These are phyloP conservation scores for Alternaria triticina DNA, from an alignment of 2,329 filamentous ascomycete species.

Conservation along the genomic window DNA sequence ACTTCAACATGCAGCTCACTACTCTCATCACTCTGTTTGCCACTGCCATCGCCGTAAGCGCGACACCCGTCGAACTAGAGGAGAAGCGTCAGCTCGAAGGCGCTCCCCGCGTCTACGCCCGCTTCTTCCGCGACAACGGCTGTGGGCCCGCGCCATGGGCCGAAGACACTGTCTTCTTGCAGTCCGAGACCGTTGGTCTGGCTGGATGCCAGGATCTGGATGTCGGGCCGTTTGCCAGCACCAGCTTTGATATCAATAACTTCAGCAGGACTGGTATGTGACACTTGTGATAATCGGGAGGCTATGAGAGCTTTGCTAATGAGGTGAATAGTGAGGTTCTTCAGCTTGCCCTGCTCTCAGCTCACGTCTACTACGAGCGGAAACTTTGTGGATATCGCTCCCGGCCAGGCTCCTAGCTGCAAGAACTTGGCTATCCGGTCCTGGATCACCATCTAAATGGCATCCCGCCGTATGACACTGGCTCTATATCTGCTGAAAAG, in stretches of 20 bases:
- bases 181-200: not conserved
- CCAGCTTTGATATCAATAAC: constrained; percentile 13
- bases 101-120: constrained; percentile 13
- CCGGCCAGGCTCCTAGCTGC: constrained; percentile 7
- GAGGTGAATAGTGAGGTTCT: constrained; percentile 6
- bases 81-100: constrained; percentile 7
- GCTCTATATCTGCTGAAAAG: no score
- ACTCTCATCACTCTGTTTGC: constrained; percentile 6
- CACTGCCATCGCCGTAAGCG: constrained; percentile 1
- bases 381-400: constrained; percentile 11
- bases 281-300: not conserved
- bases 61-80: constrained; percentile 3
- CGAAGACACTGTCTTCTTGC: constrained; percentile 16
- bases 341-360: constrained; percentile 7
- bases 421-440: constrained; percentile 8
- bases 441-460: constrained; percentile 7
- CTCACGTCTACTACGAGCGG: not conserved
- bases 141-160: constrained; percentile 4
- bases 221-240: constrained; percentile 10
- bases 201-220: constrained; percentile 12
- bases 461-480: not conserved
- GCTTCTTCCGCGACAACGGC: constrained; percentile 12
- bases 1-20: constrained; percentile 7
- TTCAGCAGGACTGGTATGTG: constrained; percentile 4
- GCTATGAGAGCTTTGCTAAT: not conserved